Conservation (phyloP, 108 stramenopile species). For the Skeletonema potamos region DNA sequence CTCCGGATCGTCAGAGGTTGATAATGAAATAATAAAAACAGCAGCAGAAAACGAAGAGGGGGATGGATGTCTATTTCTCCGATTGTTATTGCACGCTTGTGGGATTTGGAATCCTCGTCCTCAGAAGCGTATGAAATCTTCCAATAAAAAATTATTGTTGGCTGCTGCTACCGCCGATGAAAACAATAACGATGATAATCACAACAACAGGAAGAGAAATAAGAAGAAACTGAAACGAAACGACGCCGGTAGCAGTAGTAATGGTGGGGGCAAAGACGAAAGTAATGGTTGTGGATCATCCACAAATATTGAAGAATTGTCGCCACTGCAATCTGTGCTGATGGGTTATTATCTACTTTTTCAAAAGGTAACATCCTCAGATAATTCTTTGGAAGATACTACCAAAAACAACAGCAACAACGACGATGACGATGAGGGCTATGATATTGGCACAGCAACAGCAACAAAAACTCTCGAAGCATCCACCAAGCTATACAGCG, state of each 20-base stretch:
- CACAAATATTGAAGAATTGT: neutral
- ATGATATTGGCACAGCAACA: neutral
- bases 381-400: neutral
- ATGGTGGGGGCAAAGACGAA: neutral
- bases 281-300: neutral
- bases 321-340: conserved; percentile 20
- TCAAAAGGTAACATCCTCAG: neutral
- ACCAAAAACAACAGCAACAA: neutral
- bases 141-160: neutral
- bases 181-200: neutral
- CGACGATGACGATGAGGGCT: neutral
- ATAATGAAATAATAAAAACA: no score
- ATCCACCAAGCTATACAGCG: conserved; percentile 21
- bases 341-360: conserved; percentile 35
- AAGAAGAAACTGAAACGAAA: neutral
- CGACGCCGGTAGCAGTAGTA: neutral
- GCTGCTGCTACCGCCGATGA: no score
- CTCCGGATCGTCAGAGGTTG: neutral
- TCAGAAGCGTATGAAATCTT: no score
- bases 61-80: conserved; percentile 27
- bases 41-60: neutral
- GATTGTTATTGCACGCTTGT: conserved; percentile 22
- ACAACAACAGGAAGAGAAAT: neutral
- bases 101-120: conserved; percentile 19
- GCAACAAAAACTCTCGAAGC: neutral